Percentiles rank a stretch among this genome's conserved stretches.
These are phyloP conservation scores for Capsella bursapastoris DNA, from an alignment of 345 rosid species.

Conservation along the genomic window DNA sequence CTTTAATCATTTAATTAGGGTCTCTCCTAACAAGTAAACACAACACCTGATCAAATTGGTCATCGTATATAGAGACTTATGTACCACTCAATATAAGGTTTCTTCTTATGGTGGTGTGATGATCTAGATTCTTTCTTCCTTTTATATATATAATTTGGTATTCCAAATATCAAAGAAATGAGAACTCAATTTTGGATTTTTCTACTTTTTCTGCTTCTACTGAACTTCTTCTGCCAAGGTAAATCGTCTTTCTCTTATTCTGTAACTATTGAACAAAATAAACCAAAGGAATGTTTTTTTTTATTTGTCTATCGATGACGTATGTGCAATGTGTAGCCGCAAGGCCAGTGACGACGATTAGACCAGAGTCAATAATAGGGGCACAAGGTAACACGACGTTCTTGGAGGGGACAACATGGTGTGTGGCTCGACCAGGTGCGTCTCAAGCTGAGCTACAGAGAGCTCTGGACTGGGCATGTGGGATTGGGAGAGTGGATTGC, in stretches of 20 bases:
- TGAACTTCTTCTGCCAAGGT: slow-evolving; percentile 34
- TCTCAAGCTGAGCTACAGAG: slow-evolving; percentile 76
- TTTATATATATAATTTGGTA: background rate
- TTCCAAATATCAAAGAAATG: slow-evolving; percentile 25
- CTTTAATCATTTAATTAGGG: slow-evolving; percentile 26
- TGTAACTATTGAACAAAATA: background rate
- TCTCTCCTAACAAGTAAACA: slow-evolving; percentile 24
- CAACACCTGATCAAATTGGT: slow-evolving; percentile 14
- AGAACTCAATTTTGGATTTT: slow-evolving; percentile 25
- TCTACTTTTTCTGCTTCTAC: slow-evolving; percentile 27
- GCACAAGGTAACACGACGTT: slow-evolving; percentile 94
- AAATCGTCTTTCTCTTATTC: background rate
- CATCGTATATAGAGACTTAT: slow-evolving; percentile 1
- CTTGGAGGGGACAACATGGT: slow-evolving; percentile 80
- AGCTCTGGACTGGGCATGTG: slow-evolving; percentile 98
- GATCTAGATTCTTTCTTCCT: slow-evolving; percentile 20
- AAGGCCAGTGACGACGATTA: slow-evolving; percentile 47
- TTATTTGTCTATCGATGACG: background rate
- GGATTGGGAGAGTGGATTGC: slow-evolving; percentile 84
- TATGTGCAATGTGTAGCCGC: slow-evolving; percentile 22
- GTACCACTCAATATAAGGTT: slow-evolving; percentile 17
- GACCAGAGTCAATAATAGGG: slow-evolving; percentile 51
- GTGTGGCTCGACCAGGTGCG: slow-evolving; percentile 73
- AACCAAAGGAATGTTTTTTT: background rate
- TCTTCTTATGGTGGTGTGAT: slow-evolving; percentile 27